Percentiles rank a stretch among this genome's conserved stretches.
phyloP scores from a whole-genome alignment of 2,329 filamentous ascomycete genomes.

The Ceratocystis smalleyi region DNA sequence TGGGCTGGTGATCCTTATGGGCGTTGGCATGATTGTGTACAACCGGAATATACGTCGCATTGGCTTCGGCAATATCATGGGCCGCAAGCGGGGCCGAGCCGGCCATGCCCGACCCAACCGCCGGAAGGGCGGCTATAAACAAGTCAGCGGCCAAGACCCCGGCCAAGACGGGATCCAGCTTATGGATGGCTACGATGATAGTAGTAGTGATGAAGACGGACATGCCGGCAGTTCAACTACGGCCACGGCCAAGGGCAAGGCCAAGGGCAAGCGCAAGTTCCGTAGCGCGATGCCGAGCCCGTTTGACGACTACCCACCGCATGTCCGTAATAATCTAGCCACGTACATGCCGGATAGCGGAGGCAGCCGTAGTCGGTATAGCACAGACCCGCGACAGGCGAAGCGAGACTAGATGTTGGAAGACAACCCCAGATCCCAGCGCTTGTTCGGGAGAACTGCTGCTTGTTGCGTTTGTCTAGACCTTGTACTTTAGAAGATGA shows the following conservation, averaged over 20 bases:
- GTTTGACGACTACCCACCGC: slow-evolving; percentile 15
- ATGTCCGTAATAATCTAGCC: slow-evolving; percentile 20
- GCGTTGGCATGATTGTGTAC: slow-evolving; percentile 42
- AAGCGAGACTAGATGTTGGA: neutral
- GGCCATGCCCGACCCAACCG: slow-evolving; percentile 24
- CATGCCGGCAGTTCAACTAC: neutral
- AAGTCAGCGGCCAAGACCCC: neutral
- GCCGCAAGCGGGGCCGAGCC: slow-evolving; percentile 27
- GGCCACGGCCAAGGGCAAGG: neutral
- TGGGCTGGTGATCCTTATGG: slow-evolving; percentile 31
- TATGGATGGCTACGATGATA: slow-evolving; percentile 15
- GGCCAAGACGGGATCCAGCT: neutral
- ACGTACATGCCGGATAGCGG: neutral
- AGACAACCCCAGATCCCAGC: neutral
- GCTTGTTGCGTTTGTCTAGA: too few relatives aligned
- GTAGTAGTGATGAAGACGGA: slow-evolving; percentile 1
- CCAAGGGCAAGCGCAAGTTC: slow-evolving; percentile 15
- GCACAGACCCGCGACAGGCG: neutral
- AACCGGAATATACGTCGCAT: slow-evolving; percentile 37
- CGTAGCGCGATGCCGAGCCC: slow-evolving; percentile 9
- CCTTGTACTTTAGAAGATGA: too few relatives aligned
- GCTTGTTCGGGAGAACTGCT: too few relatives aligned
- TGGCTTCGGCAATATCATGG: slow-evolving; percentile 37
- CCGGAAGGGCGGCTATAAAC: slow-evolving; percentile 23
- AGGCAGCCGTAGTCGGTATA: neutral